Evolutionary conservation across 495 filamentous ascomycete genomes (phyloP), one percentile per base, ranked within the genome.

Genomic region (Aspergillus sclerotiicarbonarius): DNA sequence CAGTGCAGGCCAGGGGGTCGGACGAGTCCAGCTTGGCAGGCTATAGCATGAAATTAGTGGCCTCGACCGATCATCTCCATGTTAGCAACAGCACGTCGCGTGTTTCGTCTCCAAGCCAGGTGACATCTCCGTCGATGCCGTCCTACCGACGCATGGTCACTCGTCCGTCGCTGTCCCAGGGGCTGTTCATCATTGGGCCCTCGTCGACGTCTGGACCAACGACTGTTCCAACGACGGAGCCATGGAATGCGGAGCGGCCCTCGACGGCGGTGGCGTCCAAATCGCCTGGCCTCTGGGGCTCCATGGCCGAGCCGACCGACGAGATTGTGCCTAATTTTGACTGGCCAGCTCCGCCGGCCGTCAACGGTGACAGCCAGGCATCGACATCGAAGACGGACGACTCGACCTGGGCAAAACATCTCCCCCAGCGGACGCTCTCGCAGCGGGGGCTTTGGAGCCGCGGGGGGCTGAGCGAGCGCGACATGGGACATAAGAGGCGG

Each of bases 51-150:
- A 87, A 85, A 64, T 65, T 95, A 16, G 76, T 88, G 13, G 89
- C 89, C 25, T 92, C 87, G 30, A 87, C 84, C 1, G 92, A 96
- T 19, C 92, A 97, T 66, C 77, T 96, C 5, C 84, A 87, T 9
- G 77, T 82, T 6, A 76, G 80, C n/a, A 70, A 67, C 20, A 72
- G 73, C 20, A 60, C 65, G 16, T 67, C 69, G 0, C 18, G 29
- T 10, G 62, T 71, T 20, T 51, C 66, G 4, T 71, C 71, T 20
- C 64, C 74, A 6, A 67, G 32, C 60, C 57, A 66, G 53, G 29
- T 65, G 50, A 18, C 61, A 43, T 52, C 65, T 31, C 58, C 63
- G 53, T 53, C 62, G 50, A 43, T 65, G 44, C 25, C 67, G 48
- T 48, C 59, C 58, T 50, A 68, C 57, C 62, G 66, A 54, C 58